Evolutionary conservation across 257 asterid genomes (phyloP).

Genomic region (Parsonsia alboflavescens): DNA sequence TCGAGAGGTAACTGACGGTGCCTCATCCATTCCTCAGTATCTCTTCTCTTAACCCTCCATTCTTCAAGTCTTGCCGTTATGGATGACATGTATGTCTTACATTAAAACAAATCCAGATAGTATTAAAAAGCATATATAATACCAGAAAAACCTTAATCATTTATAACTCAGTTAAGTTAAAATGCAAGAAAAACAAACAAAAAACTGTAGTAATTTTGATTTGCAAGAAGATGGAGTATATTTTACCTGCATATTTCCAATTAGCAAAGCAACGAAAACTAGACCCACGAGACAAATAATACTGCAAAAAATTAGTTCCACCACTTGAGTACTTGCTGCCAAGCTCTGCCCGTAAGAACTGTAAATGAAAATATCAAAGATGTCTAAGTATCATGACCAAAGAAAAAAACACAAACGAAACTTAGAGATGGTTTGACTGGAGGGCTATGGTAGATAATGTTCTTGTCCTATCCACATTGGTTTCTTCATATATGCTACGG

Average conservation of each 20-base stretch:
- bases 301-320: slow-evolving; percentile 55
- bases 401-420: background rate
- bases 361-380: slow-evolving; percentile 18
- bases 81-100: slow-evolving; percentile 78
- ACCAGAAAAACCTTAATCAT: background rate
- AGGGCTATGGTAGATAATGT: too few relatives aligned
- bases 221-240: background rate
- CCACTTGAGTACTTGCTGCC: slow-evolving; percentile 43
- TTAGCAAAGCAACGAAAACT: slow-evolving; percentile 73
- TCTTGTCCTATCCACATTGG: too few relatives aligned
- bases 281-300: slow-evolving; percentile 74
- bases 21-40: slow-evolving; percentile 94
- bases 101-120: slow-evolving; percentile 10
- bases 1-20: slow-evolving; percentile 80
- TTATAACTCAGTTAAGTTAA: too few relatives aligned
- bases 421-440: too few relatives aligned
- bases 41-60: slow-evolving; percentile 78
- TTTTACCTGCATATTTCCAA: slow-evolving; percentile 85
- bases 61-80: slow-evolving; percentile 84
- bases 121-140: background rate
- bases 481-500: background rate
- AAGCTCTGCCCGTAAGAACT: slow-evolving; percentile 82
- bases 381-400: slow-evolving; percentile 9
- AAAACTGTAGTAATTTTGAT: too few relatives aligned
- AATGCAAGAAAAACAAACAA: too few relatives aligned